Percentiles rank a stretch among this genome's conserved stretches.
Evolutionary conservation across 805 yeast species (phyloP).

Genomic region (Kregervanrija pseudodelftensis): DNA sequence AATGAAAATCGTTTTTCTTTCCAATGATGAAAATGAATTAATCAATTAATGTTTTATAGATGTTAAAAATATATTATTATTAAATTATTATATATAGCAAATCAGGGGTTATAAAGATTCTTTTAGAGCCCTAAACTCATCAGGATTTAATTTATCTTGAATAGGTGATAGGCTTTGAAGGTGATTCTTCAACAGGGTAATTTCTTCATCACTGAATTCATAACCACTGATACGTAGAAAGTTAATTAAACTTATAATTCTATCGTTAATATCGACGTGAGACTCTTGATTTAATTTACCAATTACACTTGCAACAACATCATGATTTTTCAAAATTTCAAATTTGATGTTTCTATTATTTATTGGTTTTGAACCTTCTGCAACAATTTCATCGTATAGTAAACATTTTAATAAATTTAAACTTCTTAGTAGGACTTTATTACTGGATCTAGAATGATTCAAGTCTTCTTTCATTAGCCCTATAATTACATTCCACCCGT

Average conservation of each 20-base stretch:
- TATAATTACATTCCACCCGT: constrained; percentile 59
- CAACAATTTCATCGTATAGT: constrained; percentile 43
- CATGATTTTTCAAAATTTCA: constrained; percentile 31
- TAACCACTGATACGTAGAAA: constrained; percentile 39
- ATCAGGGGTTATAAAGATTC: not conserved
- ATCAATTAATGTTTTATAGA: constrained; percentile 10
- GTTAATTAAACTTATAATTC: constrained; percentile 43
- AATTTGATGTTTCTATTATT: constrained; percentile 16
- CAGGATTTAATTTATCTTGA: constrained; percentile 44
- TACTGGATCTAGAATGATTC: constrained; percentile 3
- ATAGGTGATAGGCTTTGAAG: constrained; percentile 34
- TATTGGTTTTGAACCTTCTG: constrained; percentile 16
- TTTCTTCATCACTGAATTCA: constrained; percentile 39
- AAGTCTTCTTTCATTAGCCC: constrained; percentile 12
- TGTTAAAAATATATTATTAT: not conserved
- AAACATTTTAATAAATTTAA: constrained; percentile 33
- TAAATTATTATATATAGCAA: constrained; percentile 2
- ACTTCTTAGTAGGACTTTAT: constrained; percentile 11
- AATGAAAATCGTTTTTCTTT: constrained; percentile 39
- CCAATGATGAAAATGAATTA: constrained; percentile 43
- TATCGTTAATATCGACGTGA: constrained; percentile 47
- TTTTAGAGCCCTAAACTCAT: constrained; percentile 42
- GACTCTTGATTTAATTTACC: constrained; percentile 27
- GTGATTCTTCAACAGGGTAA: constrained; percentile 28
- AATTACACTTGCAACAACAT: constrained; percentile 30